These are phyloP conservation scores for Diaporthe sp. DNA, from an alignment of 2,329 filamentous ascomycete species.

Conservation along the genomic window DNA sequence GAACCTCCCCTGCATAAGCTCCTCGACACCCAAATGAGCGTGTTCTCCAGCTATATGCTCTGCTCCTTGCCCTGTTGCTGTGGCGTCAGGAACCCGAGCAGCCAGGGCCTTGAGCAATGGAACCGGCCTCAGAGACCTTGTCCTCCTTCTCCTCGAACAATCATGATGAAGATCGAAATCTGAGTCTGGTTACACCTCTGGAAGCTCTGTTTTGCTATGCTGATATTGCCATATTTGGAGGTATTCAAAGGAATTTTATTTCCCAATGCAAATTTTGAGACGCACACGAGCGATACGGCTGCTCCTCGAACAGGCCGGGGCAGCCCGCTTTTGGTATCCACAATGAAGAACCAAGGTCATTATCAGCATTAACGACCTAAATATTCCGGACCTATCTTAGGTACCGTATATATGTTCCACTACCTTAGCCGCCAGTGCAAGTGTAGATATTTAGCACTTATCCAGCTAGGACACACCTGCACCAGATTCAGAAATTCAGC, in stretches of 20 bases:
- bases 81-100: background rate
- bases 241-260: background rate
- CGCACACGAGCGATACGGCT: too few species aligned
- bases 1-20: background rate
- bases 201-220: background rate
- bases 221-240: background rate
- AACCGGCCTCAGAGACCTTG: too few species aligned
- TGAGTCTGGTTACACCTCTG: background rate
- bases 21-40: too few species aligned
- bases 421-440: background rate
- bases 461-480: background rate
- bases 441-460: background rate
- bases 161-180: background rate
- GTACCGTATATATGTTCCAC: background rate
- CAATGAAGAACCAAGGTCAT: background rate
- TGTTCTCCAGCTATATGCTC: background rate
- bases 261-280: background rate
- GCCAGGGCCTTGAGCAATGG: background rate
- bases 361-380: background rate
- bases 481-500: background rate
- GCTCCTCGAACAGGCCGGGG: background rate
- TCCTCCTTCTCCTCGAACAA: background rate
- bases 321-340: too few species aligned
- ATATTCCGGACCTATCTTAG: background rate
- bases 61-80: background rate